These are phyloP conservation scores for Cyclocybe aegerita DNA, from an alignment of 768 basidiomycete genomes.

Conservation along the genomic window DNA sequence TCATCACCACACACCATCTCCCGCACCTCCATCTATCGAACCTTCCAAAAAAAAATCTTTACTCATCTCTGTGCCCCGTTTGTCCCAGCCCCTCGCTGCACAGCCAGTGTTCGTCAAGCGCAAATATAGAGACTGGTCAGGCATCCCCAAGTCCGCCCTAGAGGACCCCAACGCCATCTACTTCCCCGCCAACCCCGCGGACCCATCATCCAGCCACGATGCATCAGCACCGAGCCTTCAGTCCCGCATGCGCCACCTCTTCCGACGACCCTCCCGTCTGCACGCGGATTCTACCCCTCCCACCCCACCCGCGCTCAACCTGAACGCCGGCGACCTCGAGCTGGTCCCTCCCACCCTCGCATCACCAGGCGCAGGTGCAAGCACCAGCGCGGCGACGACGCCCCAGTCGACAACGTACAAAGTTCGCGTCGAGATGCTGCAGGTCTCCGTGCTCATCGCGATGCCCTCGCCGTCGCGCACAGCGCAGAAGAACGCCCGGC, in stretches of 20 bases:
- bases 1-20: not conserved
- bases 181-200: not conserved
- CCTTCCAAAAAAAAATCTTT: conserved; percentile 1
- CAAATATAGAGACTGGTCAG: conserved; percentile 22
- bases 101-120: conserved; percentile 34
- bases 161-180: not conserved
- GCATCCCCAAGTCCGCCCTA: conserved; percentile 2
- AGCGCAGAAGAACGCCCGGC: conserved; percentile 16
- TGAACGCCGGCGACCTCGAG: no score
- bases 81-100: conserved; percentile 35
- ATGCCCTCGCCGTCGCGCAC: conserved; percentile 46
- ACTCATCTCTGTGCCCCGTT: conserved; percentile 14
- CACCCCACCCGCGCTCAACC: not conserved
- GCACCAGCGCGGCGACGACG: not conserved
- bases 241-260: not conserved
- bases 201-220: not conserved
- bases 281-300: not conserved
- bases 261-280: not conserved
- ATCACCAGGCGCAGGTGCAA: not conserved
- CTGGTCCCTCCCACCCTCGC: not conserved
- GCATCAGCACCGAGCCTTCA: not conserved
- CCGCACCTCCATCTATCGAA: conserved; percentile 8
- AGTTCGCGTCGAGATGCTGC: conserved; percentile 37
- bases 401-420: conserved; percentile 12
- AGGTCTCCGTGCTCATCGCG: conserved; percentile 56